Conservation (phyloP, 306 rosid genomes). For the Delonix regia region DNA sequence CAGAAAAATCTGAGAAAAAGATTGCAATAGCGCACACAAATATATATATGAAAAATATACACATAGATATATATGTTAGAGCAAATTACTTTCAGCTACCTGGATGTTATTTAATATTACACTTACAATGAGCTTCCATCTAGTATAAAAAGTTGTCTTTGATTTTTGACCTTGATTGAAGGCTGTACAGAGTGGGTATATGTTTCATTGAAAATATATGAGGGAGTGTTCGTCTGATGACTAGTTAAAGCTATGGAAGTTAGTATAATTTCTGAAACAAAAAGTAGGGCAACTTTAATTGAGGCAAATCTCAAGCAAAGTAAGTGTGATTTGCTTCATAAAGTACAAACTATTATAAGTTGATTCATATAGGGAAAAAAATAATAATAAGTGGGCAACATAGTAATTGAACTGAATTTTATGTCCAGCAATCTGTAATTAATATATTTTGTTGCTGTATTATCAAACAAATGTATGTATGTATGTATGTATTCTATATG, state of each 20-base stretch:
- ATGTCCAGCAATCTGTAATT: not conserved
- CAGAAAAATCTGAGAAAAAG: not conserved
- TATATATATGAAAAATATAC: too few relatives aligned
- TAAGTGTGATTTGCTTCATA: not conserved
- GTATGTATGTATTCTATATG: not conserved
- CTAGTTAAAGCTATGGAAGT: not conserved
- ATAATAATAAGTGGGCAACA: not conserved
- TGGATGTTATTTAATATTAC: not conserved
- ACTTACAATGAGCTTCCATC: not conserved
- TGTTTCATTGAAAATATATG: not conserved
- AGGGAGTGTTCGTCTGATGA: not conserved
- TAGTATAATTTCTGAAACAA: not conserved
- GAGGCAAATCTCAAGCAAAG: not conserved
- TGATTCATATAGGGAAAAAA: not conserved
- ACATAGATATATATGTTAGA: not conserved
- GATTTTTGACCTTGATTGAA: not conserved
- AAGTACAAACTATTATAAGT: not conserved
- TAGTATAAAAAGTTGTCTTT: not conserved
- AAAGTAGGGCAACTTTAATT: not conserved
- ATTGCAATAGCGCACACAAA: not conserved
- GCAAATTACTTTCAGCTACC: not conserved
- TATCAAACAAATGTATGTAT: not conserved
- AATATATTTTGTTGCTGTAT: conserved; percentile 2
- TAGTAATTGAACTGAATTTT: not conserved
- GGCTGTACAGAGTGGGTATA: not conserved